Percentiles rank a stretch among this genome's conserved stretches.
phyloP scores from a whole-genome alignment of 2,329 filamentous ascomycete genomes.

The Aspergillus arachidicola region DNA sequence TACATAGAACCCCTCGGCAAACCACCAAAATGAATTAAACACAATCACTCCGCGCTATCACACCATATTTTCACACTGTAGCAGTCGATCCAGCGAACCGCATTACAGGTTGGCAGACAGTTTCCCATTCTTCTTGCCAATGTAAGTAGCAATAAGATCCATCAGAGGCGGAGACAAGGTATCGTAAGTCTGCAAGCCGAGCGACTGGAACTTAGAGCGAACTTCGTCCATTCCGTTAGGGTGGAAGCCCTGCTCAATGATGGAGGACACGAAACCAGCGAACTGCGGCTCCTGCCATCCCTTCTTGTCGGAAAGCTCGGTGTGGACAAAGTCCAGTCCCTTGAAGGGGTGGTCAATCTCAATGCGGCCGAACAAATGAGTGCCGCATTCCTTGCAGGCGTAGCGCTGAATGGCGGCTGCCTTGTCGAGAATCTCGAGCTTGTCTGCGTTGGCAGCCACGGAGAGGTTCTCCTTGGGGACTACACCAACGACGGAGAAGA shows the following conservation, averaged over 20 bases:
- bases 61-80: neutral
- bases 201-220: constrained; percentile 53
- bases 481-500: constrained; percentile 68
- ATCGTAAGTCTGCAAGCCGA: constrained; percentile 66
- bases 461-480: constrained; percentile 57
- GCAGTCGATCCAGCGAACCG: neutral
- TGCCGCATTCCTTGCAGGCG: constrained; percentile 63
- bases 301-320: constrained; percentile 60
- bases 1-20: neutral
- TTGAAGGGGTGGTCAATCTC: constrained; percentile 67
- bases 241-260: constrained; percentile 68
- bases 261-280: constrained; percentile 67
- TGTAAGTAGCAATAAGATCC: constrained; percentile 62
- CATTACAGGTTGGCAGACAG: constrained; percentile 30
- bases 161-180: constrained; percentile 63
- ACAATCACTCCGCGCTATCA: neutral
- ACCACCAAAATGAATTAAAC: neutral
- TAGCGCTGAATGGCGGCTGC: constrained; percentile 62
- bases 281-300: constrained; percentile 76
- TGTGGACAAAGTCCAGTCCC: constrained; percentile 70
- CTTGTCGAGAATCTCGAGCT: constrained; percentile 60
- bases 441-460: constrained; percentile 61
- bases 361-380: constrained; percentile 67
- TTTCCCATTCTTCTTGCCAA: constrained; percentile 51
- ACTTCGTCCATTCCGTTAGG: constrained; percentile 59